These are phyloP conservation scores for Bothriochloa decipiens DNA, from an alignment of 176 grass and related monocot genomes.

Conservation along the genomic window DNA sequence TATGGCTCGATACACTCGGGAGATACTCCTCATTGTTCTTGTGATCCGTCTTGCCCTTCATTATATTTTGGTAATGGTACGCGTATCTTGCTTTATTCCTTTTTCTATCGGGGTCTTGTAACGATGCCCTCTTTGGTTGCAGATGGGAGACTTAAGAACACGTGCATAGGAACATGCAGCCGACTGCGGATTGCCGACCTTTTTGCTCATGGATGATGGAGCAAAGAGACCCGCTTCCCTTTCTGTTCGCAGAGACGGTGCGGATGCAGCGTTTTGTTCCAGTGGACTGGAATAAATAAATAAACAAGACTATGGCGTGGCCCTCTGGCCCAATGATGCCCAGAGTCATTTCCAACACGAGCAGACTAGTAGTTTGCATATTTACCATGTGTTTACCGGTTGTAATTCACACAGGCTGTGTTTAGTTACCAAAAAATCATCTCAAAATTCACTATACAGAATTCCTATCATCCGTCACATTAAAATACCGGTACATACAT, in stretches of 20 bases:
- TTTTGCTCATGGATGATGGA: not conserved
- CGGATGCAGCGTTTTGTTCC: conserved; percentile 20
- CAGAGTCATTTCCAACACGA: not conserved
- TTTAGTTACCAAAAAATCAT: too few relatives aligned
- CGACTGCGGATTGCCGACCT: not conserved
- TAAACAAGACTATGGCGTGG: conserved; percentile 20
- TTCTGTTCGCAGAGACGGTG: not conserved
- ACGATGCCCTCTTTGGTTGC: too few relatives aligned
- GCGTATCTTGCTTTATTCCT: not conserved
- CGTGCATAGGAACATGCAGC: conserved; percentile 24
- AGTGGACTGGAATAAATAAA: conserved; percentile 23
- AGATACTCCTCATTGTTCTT: not conserved
- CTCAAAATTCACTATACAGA: too few relatives aligned
- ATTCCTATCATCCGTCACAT: too few relatives aligned
- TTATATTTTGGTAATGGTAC: not conserved
- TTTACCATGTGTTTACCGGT: too few relatives aligned
- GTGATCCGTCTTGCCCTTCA: not conserved
- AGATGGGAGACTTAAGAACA: not conserved
- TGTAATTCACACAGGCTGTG: too few relatives aligned
- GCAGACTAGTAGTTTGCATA: too few relatives aligned
- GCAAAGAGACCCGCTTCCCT: not conserved
- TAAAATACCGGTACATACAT: too few relatives aligned
- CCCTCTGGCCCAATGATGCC: not conserved
- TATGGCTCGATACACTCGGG: not conserved
- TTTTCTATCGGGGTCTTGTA: not conserved